Evolutionary conservation across 2,329 filamentous ascomycete genomes (phyloP), one percentile per base, ranked within the genome.

Genomic region (Colletotrichum noveboracense): DNA sequence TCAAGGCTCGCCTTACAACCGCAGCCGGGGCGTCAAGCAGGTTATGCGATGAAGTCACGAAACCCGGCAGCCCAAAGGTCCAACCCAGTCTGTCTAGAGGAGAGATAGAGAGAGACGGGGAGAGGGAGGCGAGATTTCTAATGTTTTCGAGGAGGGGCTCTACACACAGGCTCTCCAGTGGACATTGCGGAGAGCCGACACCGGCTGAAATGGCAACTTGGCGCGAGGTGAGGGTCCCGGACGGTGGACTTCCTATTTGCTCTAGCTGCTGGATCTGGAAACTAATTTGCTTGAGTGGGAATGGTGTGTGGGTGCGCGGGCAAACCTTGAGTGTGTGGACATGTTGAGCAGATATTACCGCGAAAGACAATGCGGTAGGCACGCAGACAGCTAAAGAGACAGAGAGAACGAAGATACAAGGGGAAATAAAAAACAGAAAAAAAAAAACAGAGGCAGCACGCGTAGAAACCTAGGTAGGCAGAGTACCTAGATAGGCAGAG

Each of bases 201-300:
- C 69, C 62, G 56, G 56, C 73, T 72, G 28, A 62, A 43, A 48
- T 26, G 56, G 69, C 73, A 75, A 68, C 12, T 73, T 73, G 70
- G 56, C 55, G 64, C 56, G 69, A 75, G 73, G 38, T 30, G 48
- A 52, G 66, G 52, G 30, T 14, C 52, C 26, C 21, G 26, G 66
- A 58, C 48, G 56, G 48, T 43, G 65, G 65, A 13, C 36, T 38
- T 38, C 18, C 26, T 24, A 28, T 58, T 58, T 28, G 24, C 26
- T 55, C 34, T 34, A 56, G 48, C 65, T 56, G 34, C 30, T 67
- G 65, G 48, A 67, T 56, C 21, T 30, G 48, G 65, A 67, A 56
- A 48, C 26, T 38, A 38, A 38, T 38, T 38, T 38, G 36, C 36
- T 38, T 38, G 36, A 18, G 36, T 38, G 62, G 62, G 14, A 28